Conservation (phyloP, 805 yeast genomes). For the Isabelozyma gotoi region DNA sequence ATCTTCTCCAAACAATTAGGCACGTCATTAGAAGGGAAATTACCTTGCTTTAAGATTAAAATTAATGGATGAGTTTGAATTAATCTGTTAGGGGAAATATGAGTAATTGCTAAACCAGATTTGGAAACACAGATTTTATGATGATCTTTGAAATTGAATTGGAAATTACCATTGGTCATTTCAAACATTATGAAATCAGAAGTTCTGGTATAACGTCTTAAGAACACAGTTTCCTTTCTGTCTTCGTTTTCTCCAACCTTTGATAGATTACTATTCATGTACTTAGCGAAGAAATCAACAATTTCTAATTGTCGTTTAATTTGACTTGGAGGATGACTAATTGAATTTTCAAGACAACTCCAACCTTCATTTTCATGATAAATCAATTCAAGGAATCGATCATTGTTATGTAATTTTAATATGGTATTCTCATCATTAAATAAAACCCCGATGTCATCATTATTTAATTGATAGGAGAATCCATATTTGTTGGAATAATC, state of each 20-base stretch:
- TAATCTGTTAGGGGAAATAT: conserved; percentile 74
- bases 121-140: conserved; percentile 81
- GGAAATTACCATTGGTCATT: conserved; percentile 87
- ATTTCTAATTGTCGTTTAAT: conserved; percentile 76
- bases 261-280: conserved; percentile 88
- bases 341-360: conserved; percentile 46
- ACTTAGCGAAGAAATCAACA: conserved; percentile 83
- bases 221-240: conserved; percentile 66
- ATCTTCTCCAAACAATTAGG: conserved; percentile 45
- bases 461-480: conserved; percentile 86
- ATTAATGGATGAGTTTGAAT: conserved; percentile 65
- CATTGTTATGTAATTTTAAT: conserved; percentile 63
- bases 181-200: conserved; percentile 87
- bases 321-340: conserved; percentile 43
- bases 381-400: conserved; percentile 63
- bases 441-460: conserved; percentile 86
- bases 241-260: conserved; percentile 70
- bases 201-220: conserved; percentile 80
- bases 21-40: conserved; percentile 38
- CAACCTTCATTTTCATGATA: conserved; percentile 45
- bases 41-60: conserved; percentile 41
- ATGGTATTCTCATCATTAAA: conserved; percentile 85
- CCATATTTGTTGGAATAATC: conserved; percentile 97
- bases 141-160: conserved; percentile 94
- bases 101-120: conserved; percentile 73